Percentiles rank a stretch among this genome's conserved stretches.
Evolutionary conservation across 2,329 filamentous ascomycete genomes (phyloP).

Genomic region (Alternaria ethzedia): DNA sequence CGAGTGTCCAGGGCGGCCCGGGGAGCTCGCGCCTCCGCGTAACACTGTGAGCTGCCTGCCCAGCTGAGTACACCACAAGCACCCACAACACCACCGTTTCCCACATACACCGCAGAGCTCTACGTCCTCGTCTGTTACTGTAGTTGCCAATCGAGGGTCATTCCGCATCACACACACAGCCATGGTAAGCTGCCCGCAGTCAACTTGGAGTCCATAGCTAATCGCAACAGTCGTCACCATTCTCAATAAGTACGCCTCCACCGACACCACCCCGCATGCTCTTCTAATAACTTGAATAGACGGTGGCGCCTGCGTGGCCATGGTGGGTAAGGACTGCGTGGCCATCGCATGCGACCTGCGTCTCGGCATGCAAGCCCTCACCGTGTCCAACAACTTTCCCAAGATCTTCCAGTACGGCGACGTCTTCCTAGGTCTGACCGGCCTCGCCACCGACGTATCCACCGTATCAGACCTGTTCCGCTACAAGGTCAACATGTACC

Average conservation of each 20-base stretch:
- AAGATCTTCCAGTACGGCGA: conserved; percentile 99
- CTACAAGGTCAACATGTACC: conserved; percentile 99
- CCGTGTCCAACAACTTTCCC: conserved; percentile 99
- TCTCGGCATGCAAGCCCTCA: conserved; percentile 93
- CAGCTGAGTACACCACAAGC: conserved; percentile 11
- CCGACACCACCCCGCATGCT: conserved; percentile 8
- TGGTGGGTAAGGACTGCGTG: conserved; percentile 99
- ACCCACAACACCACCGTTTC: conserved; percentile 5
- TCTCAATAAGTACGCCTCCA: conserved; percentile 81
- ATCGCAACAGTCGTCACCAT: conserved; percentile 76
- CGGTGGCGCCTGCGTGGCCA: conserved; percentile 95
- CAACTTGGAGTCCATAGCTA: conserved; percentile 32
- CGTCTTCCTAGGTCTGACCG: conserved; percentile 93
- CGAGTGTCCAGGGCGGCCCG: conserved; percentile 5
- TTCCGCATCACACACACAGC: conserved; percentile 26
- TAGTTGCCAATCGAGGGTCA: neutral
- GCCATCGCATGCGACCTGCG: conserved; percentile 99
- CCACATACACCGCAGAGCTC: neutral
- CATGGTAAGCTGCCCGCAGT: conserved; percentile 47
- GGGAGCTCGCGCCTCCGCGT: conserved; percentile 23
- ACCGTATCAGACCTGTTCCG: conserved; percentile 97
- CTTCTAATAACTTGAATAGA: conserved; percentile 53
- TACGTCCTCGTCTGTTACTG: neutral
- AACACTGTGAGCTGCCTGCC: conserved; percentile 22
- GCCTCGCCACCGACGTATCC: conserved; percentile 92